phyloP scores from a whole-genome alignment of 495 filamentous ascomycete species.

The Penicillium turbatum region DNA sequence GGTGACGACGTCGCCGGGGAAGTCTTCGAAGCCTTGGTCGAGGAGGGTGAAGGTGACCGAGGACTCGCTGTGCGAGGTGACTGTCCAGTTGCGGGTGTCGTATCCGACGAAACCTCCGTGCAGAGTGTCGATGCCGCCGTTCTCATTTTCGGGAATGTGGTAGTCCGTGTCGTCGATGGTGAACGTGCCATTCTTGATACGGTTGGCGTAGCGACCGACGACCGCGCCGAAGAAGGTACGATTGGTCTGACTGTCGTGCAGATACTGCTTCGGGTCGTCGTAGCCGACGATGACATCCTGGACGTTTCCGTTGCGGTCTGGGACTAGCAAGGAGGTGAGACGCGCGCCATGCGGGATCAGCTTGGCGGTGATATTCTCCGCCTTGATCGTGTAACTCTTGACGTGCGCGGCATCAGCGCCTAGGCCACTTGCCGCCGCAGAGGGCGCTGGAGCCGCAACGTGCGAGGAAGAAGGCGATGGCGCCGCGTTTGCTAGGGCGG shows the following conservation, averaged over 20 bases:
- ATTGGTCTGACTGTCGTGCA: slow-evolving; percentile 55
- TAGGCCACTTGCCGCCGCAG: background rate
- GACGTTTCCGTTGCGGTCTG: slow-evolving; percentile 58
- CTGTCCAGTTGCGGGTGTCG: slow-evolving; percentile 76
- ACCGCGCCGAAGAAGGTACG: slow-evolving; percentile 75
- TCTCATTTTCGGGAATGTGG: slow-evolving; percentile 67
- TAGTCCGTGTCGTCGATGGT: slow-evolving; percentile 61
- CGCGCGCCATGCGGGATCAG: slow-evolving; percentile 79
- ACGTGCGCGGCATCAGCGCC: slow-evolving; percentile 30
- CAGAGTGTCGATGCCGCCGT: slow-evolving; percentile 64
- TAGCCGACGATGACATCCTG: slow-evolving; percentile 75
- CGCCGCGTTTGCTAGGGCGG: slow-evolving; percentile 25
- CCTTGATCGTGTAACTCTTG: slow-evolving; percentile 66
- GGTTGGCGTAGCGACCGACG: slow-evolving; percentile 81
- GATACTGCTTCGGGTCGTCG: slow-evolving; percentile 71
- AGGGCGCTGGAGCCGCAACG: slow-evolving; percentile 5
- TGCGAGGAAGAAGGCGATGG: slow-evolving; percentile 15
- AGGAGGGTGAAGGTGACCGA: slow-evolving; percentile 77
- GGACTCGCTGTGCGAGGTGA: slow-evolving; percentile 59
- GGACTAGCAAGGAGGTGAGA: slow-evolving; percentile 68
- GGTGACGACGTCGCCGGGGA: slow-evolving; percentile 75
- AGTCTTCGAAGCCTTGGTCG: slow-evolving; percentile 69
- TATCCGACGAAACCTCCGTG: slow-evolving; percentile 82
- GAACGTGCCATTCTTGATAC: slow-evolving; percentile 82
- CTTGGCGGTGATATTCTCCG: slow-evolving; percentile 64